These are phyloP conservation scores for Wickerhamomyces alni DNA, from an alignment of 805 yeast genomes.

Conservation along the genomic window DNA sequence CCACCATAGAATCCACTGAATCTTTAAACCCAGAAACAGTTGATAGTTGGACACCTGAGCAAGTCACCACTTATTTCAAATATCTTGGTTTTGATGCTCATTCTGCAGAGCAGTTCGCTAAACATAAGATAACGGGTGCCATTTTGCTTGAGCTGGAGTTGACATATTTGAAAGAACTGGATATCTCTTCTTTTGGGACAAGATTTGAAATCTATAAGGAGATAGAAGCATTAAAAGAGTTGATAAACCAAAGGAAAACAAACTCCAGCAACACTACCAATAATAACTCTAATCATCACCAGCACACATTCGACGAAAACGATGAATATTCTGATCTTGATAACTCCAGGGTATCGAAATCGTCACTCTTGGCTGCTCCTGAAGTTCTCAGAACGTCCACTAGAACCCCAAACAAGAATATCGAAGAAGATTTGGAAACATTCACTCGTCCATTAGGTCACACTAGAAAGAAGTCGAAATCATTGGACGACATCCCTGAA, in stretches of 20 bases:
- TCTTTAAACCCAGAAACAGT: constrained; percentile 44
- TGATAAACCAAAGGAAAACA: constrained; percentile 6
- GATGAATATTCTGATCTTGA: constrained; percentile 5
- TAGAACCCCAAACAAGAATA: not conserved
- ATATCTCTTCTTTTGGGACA: constrained; percentile 89
- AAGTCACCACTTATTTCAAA: constrained; percentile 75
- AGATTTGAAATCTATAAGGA: constrained; percentile 88
- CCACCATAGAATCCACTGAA: constrained; percentile 16
- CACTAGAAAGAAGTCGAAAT: constrained; percentile 44
- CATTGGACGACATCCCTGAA: constrained; percentile 38
- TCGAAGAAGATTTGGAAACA: constrained; percentile 12
- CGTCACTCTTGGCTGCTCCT: constrained; percentile 9
- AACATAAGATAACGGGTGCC: constrained; percentile 85
- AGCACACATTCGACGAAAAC: constrained; percentile 7
- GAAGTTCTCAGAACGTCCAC: constrained; percentile 1
- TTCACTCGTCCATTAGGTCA: constrained; percentile 29
- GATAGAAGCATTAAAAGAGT: constrained; percentile 57
- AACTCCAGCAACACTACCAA: not conserved
- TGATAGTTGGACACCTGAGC: constrained; percentile 74
- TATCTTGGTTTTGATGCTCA: constrained; percentile 65
- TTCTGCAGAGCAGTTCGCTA: constrained; percentile 73
- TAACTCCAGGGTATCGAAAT: not conserved
- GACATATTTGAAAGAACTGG: constrained; percentile 83
- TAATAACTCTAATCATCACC: not conserved
- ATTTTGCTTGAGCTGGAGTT: constrained; percentile 83